These are phyloP conservation scores for Talaromyces liani DNA, from an alignment of 495 filamentous ascomycete genomes.

Conservation along the genomic window DNA sequence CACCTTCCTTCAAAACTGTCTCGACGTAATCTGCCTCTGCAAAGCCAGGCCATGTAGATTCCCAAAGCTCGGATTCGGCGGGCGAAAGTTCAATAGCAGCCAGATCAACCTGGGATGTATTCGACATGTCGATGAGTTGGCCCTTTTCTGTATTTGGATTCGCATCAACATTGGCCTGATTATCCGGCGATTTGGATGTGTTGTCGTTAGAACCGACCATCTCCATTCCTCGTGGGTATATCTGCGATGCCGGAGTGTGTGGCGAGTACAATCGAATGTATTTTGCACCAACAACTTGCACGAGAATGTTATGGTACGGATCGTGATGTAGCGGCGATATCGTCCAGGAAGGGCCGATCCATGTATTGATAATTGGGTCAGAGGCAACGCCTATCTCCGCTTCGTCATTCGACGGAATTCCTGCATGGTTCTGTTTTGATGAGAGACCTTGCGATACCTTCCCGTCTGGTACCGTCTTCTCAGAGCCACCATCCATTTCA, in stretches of 20 bases:
- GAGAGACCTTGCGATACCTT: constrained; percentile 1
- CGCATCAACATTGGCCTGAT: not conserved
- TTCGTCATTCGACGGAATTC: constrained; percentile 6
- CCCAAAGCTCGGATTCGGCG: constrained; percentile 42
- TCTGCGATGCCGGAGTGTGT: constrained; percentile 38
- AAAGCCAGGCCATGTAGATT: constrained; percentile 49
- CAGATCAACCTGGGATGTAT: constrained; percentile 74
- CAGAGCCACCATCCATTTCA: not conserved
- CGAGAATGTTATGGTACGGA: constrained; percentile 86
- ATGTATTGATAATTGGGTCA: constrained; percentile 63
- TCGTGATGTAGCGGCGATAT: constrained; percentile 92
- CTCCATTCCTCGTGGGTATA: constrained; percentile 64
- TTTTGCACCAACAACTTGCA: constrained; percentile 85
- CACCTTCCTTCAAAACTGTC: constrained; percentile 69
- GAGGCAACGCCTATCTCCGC: constrained; percentile 13
- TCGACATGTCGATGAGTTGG: constrained; percentile 74
- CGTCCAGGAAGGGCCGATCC: constrained; percentile 84
- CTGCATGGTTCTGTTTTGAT: constrained; percentile 8
- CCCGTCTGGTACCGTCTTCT: not conserved
- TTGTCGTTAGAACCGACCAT: constrained; percentile 34
- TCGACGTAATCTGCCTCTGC: constrained; percentile 62
- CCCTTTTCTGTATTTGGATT: constrained; percentile 9
- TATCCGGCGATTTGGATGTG: not conserved
- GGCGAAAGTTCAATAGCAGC: constrained; percentile 42
- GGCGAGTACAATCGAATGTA: constrained; percentile 85